Conservation (phyloP, 768 basidiomycete species). For the Rhodosporidiobolus odoratus region DNA sequence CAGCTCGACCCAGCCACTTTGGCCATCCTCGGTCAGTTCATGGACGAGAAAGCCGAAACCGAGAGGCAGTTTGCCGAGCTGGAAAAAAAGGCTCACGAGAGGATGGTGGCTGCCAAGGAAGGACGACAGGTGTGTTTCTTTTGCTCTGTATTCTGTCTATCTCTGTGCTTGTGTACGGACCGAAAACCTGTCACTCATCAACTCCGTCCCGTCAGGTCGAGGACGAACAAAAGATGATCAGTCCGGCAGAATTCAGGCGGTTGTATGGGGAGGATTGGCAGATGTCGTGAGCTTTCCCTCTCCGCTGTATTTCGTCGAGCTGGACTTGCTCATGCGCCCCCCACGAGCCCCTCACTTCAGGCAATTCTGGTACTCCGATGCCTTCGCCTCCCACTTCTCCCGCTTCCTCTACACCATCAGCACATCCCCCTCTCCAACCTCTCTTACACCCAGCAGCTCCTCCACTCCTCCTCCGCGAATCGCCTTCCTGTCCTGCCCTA, state of each 20-base stretch:
- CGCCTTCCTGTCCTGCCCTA: slow-evolving; percentile 43
- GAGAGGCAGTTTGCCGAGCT: slow-evolving; percentile 35
- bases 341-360: not conserved
- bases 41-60: slow-evolving; percentile 27
- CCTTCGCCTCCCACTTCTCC: slow-evolving; percentile 37
- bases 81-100: slow-evolving; percentile 26
- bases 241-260: slow-evolving; percentile 35
- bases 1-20: slow-evolving; percentile 41
- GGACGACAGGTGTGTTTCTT: not conserved
- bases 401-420: slow-evolving; percentile 34
- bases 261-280: slow-evolving; percentile 23
- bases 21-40: slow-evolving; percentile 36
- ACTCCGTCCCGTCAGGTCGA: too few relatives aligned
- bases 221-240: slow-evolving; percentile 35
- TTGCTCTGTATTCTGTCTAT: not conserved
- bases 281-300: not conserved
- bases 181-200: too few relatives aligned
- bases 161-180: too few relatives aligned
- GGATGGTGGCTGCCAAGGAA: slow-evolving; percentile 4
- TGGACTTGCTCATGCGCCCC: not conserved
- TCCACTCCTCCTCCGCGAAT: slow-evolving; percentile 14
- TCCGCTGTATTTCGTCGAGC: not conserved
- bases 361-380: slow-evolving; percentile 41
- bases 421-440: too few relatives aligned
- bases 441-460: too few relatives aligned